Evolutionary conservation across 139 green algal genomes (phyloP).

Genomic region (Chlorella sorokiniana): DNA sequence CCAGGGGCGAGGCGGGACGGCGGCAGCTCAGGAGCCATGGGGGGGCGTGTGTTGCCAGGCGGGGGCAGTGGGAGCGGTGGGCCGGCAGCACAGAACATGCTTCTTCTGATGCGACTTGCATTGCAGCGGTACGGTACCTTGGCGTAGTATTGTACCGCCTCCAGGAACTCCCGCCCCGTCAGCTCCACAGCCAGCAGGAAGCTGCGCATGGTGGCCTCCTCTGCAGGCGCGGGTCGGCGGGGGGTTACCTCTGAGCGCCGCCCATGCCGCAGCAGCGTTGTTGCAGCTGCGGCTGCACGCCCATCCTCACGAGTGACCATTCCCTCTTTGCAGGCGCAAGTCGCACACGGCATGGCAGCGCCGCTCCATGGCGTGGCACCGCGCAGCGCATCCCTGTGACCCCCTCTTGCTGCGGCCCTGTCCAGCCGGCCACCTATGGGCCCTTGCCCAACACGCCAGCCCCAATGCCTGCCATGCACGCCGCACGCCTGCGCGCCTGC

Average conservation of each 20-base stretch:
- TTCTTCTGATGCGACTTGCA: not conserved
- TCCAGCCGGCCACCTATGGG: too few species aligned
- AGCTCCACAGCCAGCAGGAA: conserved; percentile 90
- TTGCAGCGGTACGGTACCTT: conserved; percentile 19
- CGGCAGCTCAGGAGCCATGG: not conserved
- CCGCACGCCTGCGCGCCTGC: not conserved
- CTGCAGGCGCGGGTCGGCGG: not conserved
- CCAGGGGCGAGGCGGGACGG: not conserved
- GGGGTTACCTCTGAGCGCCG: too few species aligned
- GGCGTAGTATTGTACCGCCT: conserved; percentile 63
- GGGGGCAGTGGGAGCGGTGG: not conserved
- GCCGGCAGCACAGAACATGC: not conserved
- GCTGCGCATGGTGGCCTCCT: conserved; percentile 54
- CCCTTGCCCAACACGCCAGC: not conserved
- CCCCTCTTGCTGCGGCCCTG: too few species aligned
- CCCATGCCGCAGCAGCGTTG: too few species aligned
- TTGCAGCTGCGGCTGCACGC: too few species aligned
- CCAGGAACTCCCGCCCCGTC: conserved; percentile 86
- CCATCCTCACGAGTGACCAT: too few species aligned
- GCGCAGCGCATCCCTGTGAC: too few species aligned
- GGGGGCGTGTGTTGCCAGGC: not conserved
- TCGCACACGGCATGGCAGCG: too few species aligned
- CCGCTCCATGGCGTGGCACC: too few species aligned
- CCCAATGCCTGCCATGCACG: not conserved
- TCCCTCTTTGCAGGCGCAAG: too few species aligned